Base-by-base conservation (phyloP, 441 rosid genomes). In the Pelargonium fulgidum region DNA sequence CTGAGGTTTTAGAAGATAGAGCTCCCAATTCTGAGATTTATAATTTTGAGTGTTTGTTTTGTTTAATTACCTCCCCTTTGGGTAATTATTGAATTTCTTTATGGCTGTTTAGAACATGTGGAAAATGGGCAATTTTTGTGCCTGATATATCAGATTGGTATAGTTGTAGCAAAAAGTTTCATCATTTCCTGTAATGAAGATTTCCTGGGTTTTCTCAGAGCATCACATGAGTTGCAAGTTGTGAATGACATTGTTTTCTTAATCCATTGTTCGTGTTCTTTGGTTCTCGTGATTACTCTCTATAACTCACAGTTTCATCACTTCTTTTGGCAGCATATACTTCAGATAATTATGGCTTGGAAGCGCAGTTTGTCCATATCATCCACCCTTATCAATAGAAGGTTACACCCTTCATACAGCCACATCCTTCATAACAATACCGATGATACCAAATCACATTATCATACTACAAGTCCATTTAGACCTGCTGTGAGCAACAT, bases 321-420 rank as follows among this genome's bases (percentile, higher is more conserved):
- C 45, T 63, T 36, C 22, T 41, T 64, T 36, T 17, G 36, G 20
- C 26, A 41, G 50, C 19, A 16, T 10, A 12, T 36, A 13, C 14
- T 14, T 33, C 22, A 65, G 64, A 7, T 3, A 33, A 33, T 3
- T 19, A 74, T 80, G 86, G 80, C 81, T 69, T 76, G 68, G 58
- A 69, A 76, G 61, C 83, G 81, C 66, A 39, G 80, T 14, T 64
- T 83, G 72, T 73, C 78, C 10, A 69, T 68, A 39, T 70, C 80
- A 68, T 64, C 75, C 33, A 69, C 64, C 79, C 72, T 69, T 4
- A 58, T 79, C 44, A 73, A 72, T 42, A 79, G 80, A 77, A 11
- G 83, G 70, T 71, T 73, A 41, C 77, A 75, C 64, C 81, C 77
- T 29, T 71, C 83, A 7, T 77, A 69, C 77, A 74, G 78, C 58